A percentile compares a stretch with the other conserved stretches of the same genome.
Evolutionary conservation across 179 eudicot genomes (phyloP).

Genomic region (Carnegiea gigantea): DNA sequence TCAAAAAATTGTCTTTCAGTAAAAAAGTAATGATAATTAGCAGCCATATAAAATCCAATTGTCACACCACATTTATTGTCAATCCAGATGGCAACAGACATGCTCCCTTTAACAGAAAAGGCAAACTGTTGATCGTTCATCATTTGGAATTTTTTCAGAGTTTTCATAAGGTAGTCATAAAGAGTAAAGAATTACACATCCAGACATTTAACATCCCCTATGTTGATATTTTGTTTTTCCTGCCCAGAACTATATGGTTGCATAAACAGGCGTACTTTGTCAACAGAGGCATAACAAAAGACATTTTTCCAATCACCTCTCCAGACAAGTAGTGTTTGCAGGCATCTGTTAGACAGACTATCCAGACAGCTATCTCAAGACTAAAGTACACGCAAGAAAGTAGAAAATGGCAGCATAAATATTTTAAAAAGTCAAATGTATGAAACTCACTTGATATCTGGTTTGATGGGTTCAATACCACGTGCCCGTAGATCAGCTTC

Average conservation of each 20-base stretch:
- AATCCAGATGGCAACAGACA: not conserved
- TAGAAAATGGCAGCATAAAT: not conserved
- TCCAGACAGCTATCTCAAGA: not conserved
- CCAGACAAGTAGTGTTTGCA: not conserved
- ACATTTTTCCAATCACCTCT: too few species aligned
- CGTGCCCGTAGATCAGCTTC: constrained; percentile 94
- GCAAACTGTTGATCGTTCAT: not conserved
- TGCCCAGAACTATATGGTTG: not conserved
- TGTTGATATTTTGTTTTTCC: not conserved
- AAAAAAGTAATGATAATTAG: not conserved
- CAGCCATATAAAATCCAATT: too few species aligned
- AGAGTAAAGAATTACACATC: not conserved
- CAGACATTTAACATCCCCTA: not conserved
- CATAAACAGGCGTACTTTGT: not conserved
- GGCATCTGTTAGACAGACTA: too few species aligned
- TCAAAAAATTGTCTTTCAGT: not conserved
- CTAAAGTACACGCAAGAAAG: not conserved
- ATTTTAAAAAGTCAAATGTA: not conserved
- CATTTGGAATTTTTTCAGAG: not conserved
- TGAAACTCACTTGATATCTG: constrained; percentile 70
- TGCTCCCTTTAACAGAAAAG: not conserved
- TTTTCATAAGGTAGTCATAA: not conserved
- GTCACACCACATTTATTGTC: not conserved
- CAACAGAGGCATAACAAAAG: too few species aligned
- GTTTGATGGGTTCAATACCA: constrained; percentile 84